phyloP scores from a whole-genome alignment of 257 asterid genomes.

The Leptodermis oblonga region DNA sequence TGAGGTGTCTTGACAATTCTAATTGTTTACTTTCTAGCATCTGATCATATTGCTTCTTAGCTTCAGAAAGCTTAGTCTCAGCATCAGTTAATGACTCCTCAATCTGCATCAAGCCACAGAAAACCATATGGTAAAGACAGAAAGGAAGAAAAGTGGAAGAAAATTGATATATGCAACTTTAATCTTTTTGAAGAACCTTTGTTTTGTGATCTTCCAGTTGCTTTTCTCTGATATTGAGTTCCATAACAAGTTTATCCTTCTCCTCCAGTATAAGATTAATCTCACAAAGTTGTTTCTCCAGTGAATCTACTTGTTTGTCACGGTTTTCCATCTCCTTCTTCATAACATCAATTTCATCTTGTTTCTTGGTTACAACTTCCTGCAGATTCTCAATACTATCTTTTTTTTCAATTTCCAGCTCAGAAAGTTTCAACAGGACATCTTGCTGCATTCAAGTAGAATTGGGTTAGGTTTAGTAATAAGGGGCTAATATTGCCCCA shows the following conservation, averaged over 20 bases:
- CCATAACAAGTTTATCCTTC: constrained; percentile 55
- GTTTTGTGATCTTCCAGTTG: constrained; percentile 63
- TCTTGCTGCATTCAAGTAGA: constrained; percentile 66
- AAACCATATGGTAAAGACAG: constrained; percentile 18
- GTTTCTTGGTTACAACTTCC: constrained; percentile 55
- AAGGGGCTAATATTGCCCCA: constrained; percentile 20
- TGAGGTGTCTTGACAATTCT: constrained; percentile 89
- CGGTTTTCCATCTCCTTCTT: constrained; percentile 52
- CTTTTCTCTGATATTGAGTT: constrained; percentile 52
- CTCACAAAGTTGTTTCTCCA: constrained; percentile 56
- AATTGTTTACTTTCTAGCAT: constrained; percentile 86
- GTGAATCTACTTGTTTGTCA: constrained; percentile 43
- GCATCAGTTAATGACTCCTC: constrained; percentile 56
- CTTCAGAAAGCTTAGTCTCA: constrained; percentile 73
- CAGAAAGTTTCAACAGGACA: constrained; percentile 49
- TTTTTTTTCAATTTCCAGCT: constrained; percentile 58
- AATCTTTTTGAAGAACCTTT: constrained; percentile 44
- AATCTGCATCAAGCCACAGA: constrained; percentile 41
- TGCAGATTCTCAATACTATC: constrained; percentile 52
- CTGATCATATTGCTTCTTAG: constrained; percentile 76
- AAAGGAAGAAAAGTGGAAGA: constrained; percentile 19
- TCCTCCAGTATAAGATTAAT: constrained; percentile 53
- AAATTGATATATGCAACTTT: constrained; percentile 13
- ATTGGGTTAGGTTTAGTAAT: constrained; percentile 14
- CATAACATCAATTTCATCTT: constrained; percentile 51